Evolutionary conservation across 768 basidiomycete species (phyloP), one percentile per base, ranked within the genome.

Genomic region (Tephrocybe rancida): DNA sequence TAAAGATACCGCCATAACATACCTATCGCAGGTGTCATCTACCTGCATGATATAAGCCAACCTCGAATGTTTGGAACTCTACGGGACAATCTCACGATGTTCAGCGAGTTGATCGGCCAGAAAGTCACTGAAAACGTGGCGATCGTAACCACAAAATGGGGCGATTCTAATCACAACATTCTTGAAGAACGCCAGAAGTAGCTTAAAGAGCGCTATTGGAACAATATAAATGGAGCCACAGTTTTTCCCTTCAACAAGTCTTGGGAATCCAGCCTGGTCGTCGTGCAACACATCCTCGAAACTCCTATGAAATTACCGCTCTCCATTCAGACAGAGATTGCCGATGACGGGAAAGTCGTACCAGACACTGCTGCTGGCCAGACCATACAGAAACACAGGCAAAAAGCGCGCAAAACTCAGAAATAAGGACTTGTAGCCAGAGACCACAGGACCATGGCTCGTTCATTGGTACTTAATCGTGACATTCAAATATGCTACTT

Each of bases 21-120:
- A 16, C 38, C 8, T 10, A 3, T 53, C 9, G 19, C 48, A 11
- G 48, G 44, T 13, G 30, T 55, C 16, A 26, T 55, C 18, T 55
- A 55, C 32, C 24, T 55, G 22, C 26, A 49, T n/a, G 48, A 55
- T 13, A 55, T 55, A n/a, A 41, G 19, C 37, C 41, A 55, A 18
- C 16, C 30, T 3, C 54, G 48, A 14, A 27, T 18, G 14, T 6
- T 27, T 1, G 43, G 34, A 2, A 18, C 14, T 2, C 9, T n/a
- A 7, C 19, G 25, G 16, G 43, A 44, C 26, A 37, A 24, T 24
- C 51, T 44, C 16, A 13, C 13, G 3, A 45, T 21, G 44, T 32
- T 45, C 27, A 19, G 16, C 18, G 25, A 39, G 22, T 24, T 52
- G 14, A 29, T 19, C 10, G 30, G 21, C 22, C 3, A 35, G 3